Evolutionary conservation across 2,329 filamentous ascomycete genomes (phyloP), one percentile per base, ranked within the genome.

Genomic region (Exophiala sp.): DNA sequence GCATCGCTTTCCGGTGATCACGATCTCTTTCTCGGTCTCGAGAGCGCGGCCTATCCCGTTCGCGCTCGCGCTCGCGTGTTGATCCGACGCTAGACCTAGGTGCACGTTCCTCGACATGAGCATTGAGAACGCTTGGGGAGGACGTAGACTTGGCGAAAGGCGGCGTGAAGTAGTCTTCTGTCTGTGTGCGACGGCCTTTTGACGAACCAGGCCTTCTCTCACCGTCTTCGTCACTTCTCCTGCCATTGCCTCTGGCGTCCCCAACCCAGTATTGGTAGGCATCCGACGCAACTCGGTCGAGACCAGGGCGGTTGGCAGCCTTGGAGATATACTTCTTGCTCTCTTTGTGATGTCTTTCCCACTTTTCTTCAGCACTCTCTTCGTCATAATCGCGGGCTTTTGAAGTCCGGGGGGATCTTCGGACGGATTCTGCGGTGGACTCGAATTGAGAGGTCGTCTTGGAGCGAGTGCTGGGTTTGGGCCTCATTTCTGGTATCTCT

Each of bases 321-420:
- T 61, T 57, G 18, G 52, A 45, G 45, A 76, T 75, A 58, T 76
- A 75, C 45, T 70, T 65, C 48, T 66, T 63, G 10, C 70, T 70
- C 21, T 60, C 62, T 40, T 57, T 59, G 33, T 68, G 65, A 45
- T 65, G 60, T 47, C 59, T 61, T 39, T 71, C 65, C 32, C 69
- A 63, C 59, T 73, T 74, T 12, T 58, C 47, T 34, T 58, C 58
- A 36, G 43, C 39, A 43, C 29, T 55, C 16, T 58, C 58, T 8
- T 61, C 56, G 6, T 59, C 56, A 9, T 45, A 10, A 11, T 54
- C 50, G 12, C 45, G 51, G 10, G 63, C 20, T 66, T 60, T 58
- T 40, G 67, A 14, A 55, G 61, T 21, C 65, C 67, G 6, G 62
- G 61, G 10, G 12, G 40, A 41, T 41, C 42, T 44, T 12, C 57